Base-by-base conservation (phyloP, 148 eudicot genomes). In the Fagopyrum esculentum region DNA sequence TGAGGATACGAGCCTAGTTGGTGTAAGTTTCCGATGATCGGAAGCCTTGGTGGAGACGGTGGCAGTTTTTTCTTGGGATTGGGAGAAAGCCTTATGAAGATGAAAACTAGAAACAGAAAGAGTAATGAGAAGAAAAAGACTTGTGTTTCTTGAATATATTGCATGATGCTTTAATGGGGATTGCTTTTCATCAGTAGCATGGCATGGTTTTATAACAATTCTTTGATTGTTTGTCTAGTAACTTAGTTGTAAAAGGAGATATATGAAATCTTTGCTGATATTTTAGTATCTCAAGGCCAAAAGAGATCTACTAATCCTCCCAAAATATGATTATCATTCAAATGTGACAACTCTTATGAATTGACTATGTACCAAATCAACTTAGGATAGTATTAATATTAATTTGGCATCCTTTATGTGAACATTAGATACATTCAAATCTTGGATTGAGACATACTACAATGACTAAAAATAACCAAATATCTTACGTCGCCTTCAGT, bases 1-100 rank as follows among this genome's bases (percentile, higher is more conserved):
- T 74, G 19, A 13, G 76, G 76, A 9, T 74, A n/a, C 26, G 10
- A 4, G 29, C 13, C 50, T 7, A 74, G 40, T 77, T 85, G 86
- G 73, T 91, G 96, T 35, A 91, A 83, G 75, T 91, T 79, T 63
- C 91, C 96, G n/a, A 91, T 49, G 22, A 91, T 72, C 16, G 93
- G 96, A 26, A 89, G 86, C 74, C 79, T 87, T 52, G 79, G 79
- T 5, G 93, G 96, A 1, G 93, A 87, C 9, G 93, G 93, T 44
- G 86, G 89, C 5, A 55, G 59, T 22, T 66, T 80, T 63, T 73
- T 78, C 16, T 51, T 2, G 54, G 44, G 35, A 35, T 47, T 2
- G 54, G 44, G 35, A 35, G 13, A 70, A 40, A 76, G 29, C 83
- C 84, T 54, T 83, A 79, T 82, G 72, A 80, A 74, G 43, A 81